phyloP scores from a whole-genome alignment of 1,284 basidiomycete species.

The Coniophora puteana region DNA sequence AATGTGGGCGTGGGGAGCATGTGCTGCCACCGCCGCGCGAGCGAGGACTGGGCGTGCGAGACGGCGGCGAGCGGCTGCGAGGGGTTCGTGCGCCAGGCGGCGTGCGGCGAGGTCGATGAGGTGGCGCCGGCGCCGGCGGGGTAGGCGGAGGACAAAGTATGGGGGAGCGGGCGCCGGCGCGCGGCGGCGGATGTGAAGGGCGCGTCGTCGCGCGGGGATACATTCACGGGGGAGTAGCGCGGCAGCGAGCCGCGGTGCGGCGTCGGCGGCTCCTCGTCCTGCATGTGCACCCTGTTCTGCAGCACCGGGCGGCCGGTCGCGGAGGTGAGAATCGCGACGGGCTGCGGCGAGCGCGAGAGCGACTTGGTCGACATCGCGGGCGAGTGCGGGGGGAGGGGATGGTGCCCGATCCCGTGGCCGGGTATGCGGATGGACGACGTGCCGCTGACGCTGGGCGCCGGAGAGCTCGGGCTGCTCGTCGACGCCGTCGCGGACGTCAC shows the following conservation, averaged over 20 bases:
- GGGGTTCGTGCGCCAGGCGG: constrained; percentile 55
- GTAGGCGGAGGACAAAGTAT: constrained; percentile 34
- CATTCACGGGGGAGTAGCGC: constrained; percentile 60
- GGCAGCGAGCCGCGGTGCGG: constrained; percentile 41
- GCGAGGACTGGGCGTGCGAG: constrained; percentile 60
- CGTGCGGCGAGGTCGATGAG: constrained; percentile 45
- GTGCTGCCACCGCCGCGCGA: constrained; percentile 88
- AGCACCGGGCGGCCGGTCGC: constrained; percentile 36
- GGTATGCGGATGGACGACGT: too few species aligned
- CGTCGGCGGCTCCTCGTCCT: constrained; percentile 50
- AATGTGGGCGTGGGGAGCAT: constrained; percentile 74
- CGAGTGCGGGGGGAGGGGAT: constrained; percentile 25
- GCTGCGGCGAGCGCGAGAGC: constrained; percentile 37
- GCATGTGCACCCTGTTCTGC: too few species aligned
- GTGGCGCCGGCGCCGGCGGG: constrained; percentile 39
- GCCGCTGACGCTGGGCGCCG: constrained; percentile 26
- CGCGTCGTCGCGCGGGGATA: constrained; percentile 63
- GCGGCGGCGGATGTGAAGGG: too few species aligned
- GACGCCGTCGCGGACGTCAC: constrained; percentile 50
- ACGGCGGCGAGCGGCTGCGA: constrained; percentile 54
- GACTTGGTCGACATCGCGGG: constrained; percentile 24
- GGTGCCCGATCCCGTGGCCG: too few species aligned
- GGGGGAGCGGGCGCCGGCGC: constrained; percentile 53
- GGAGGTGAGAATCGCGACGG: constrained; percentile 54
- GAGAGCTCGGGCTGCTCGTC: constrained; percentile 28